Evolutionary conservation across 2,329 filamentous ascomycete genomes (phyloP).

Genomic region (Trichoderma oligosporum): DNA sequence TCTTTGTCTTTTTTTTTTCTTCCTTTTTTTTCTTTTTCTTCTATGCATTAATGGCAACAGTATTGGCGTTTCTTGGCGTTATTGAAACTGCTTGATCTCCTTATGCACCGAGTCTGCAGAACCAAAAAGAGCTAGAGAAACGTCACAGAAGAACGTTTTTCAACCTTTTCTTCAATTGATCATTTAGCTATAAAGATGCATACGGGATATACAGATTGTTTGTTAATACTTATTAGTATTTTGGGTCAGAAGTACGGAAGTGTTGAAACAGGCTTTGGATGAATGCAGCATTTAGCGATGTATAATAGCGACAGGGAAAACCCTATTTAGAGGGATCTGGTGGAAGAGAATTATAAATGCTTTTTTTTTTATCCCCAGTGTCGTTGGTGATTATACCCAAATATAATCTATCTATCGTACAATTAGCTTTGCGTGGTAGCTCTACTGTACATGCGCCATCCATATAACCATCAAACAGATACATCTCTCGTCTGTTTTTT

Average conservation of each 20-base stretch:
- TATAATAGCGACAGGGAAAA: constrained; percentile 16
- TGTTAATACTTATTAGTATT: not conserved
- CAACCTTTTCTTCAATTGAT: not conserved
- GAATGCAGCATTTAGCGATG: not conserved
- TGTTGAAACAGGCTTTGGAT: not conserved
- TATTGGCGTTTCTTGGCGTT: constrained; percentile 10
- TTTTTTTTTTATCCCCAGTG: constrained; percentile 5
- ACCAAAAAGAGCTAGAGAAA: not conserved
- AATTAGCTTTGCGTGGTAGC: constrained; percentile 10
- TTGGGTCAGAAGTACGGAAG: constrained; percentile 2
- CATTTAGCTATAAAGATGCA: not conserved
- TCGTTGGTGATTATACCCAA: constrained; percentile 4
- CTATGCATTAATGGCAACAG: not conserved
- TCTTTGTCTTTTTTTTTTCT: not conserved
- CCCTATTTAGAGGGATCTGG: not conserved
- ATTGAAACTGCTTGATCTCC: constrained; percentile 1
- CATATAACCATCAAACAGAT: constrained; percentile 2
- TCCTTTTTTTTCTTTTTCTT: not conserved
- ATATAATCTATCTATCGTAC: constrained; percentile 15
- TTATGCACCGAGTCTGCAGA: not conserved
- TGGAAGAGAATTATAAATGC: constrained; percentile 5
- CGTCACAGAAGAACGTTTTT: not conserved
- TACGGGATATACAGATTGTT: constrained; percentile 13
- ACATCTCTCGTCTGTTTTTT: too few species aligned
- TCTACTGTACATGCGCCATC: constrained; percentile 11